Conservation (phyloP, 1,284 basidiomycete species). For the Papiliotrema flavescens region DNA sequence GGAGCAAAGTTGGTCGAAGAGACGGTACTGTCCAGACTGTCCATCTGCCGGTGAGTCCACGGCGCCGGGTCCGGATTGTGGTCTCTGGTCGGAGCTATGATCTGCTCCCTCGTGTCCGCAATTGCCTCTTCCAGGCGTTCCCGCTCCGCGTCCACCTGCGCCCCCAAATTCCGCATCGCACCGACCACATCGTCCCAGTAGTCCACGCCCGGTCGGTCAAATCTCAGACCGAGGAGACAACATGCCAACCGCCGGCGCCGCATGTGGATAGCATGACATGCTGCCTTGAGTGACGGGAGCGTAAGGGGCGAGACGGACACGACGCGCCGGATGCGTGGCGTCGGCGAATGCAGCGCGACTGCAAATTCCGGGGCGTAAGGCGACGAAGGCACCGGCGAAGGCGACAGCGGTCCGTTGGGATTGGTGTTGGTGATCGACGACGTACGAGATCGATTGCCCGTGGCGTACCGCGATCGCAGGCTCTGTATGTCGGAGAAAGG, state of each 20-base stretch:
- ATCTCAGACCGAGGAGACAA: constrained; percentile 39
- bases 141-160: constrained; percentile 16
- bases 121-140: constrained; percentile 16
- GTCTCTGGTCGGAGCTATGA: neutral
- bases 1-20: constrained; percentile 22
- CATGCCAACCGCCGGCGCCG: constrained; percentile 37
- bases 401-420: neutral
- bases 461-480: constrained; percentile 16
- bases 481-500: constrained; percentile 27
- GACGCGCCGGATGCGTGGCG: constrained; percentile 4
- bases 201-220: constrained; percentile 12
- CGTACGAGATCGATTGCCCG: constrained; percentile 9
- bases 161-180: constrained; percentile 15
- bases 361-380: neutral
- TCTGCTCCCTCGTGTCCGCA: constrained; percentile 13
- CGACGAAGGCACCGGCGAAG: neutral
- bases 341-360: neutral
- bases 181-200: constrained; percentile 33
- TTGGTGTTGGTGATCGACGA: constrained; percentile 4
- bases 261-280: constrained; percentile 37
- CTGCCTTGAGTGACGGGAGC: constrained; percentile 34
- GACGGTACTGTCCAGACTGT: neutral
- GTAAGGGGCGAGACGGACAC: constrained; percentile 26
- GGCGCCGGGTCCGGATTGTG: neutral
- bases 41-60: neutral